phyloP scores from a whole-genome alignment of 2,329 filamentous ascomycete species.

The Pezizomycotina sp. region DNA sequence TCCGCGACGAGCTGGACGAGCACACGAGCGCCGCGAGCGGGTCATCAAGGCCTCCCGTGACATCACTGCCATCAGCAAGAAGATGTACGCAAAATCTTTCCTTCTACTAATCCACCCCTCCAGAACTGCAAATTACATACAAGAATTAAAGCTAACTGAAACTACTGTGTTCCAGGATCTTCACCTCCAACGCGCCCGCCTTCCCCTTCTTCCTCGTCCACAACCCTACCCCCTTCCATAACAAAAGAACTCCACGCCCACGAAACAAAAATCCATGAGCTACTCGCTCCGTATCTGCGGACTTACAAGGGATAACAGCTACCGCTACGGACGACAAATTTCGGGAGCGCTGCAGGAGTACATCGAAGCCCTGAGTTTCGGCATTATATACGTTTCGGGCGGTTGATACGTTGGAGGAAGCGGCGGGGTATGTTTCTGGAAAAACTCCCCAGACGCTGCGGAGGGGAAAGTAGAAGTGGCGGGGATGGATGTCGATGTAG shows the following conservation, averaged over 20 bases:
- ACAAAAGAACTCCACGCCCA: slow-evolving; percentile 53
- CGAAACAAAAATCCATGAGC: slow-evolving; percentile 51
- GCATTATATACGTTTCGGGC: slow-evolving; percentile 67
- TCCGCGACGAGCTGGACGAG: slow-evolving; percentile 77
- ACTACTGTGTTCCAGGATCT: slow-evolving; percentile 37
- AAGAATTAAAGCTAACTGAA: slow-evolving; percentile 7
- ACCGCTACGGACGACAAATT: slow-evolving; percentile 66
- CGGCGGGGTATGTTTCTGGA: slow-evolving; percentile 12
- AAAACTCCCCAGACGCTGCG: slow-evolving; percentile 26
- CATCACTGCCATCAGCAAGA: slow-evolving; percentile 88
- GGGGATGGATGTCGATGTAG: slow-evolving; percentile 23
- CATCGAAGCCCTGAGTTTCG: slow-evolving; percentile 74
- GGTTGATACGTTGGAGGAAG: slow-evolving; percentile 40
- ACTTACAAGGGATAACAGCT: slow-evolving; percentile 65
- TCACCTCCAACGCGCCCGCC: slow-evolving; percentile 32
- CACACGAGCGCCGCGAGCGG: slow-evolving; percentile 85
- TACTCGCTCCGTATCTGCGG: slow-evolving; percentile 51
- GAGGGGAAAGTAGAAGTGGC: slow-evolving; percentile 28
- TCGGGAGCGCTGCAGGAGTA: slow-evolving; percentile 77
- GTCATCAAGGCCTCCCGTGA: slow-evolving; percentile 84
- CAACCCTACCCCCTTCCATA: slow-evolving; percentile 49
- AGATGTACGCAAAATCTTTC: slow-evolving; percentile 49
- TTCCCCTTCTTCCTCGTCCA: slow-evolving; percentile 30
- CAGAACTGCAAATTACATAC: slow-evolving; percentile 5
- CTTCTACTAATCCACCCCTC: not conserved